Evolutionary conservation across 768 basidiomycete species (phyloP), one percentile per base, ranked within the genome.

Genomic region (Termitomyces sp.): DNA sequence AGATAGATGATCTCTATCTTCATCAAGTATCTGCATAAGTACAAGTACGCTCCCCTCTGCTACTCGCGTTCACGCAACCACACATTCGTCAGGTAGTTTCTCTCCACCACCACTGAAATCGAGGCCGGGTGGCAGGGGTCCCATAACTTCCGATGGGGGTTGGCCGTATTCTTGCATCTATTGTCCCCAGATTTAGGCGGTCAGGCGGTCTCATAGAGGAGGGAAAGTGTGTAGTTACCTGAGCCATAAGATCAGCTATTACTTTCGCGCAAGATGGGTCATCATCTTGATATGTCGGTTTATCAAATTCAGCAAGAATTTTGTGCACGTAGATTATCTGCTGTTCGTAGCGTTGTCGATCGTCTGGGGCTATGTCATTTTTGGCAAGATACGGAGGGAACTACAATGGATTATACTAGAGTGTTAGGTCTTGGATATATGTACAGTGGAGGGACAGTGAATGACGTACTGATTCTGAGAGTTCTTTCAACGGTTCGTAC

Each of bases 401-500:
- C 91, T 93, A 50, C 20, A 44, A 13, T 13, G 33, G 11, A 20
- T 13, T 4, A 31, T 20, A 38, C 5, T 9, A 7, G 38, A n/a
- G 29, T 32, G 20, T 42, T 15, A 40, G 54, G 36, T 6, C 20
- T 16, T 25, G 25, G 13, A 16, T 40, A 44, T 13, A 16, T 40
- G 42, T 13, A 46, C 40, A 50, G 6, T 33, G 38, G 27, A 55
- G 52, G 10, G 35, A 20, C 33, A 35, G 41, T 11, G 16, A 12
- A 46, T 27, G 33, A 20, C 77, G 31, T 57, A 88, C 90, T 66
- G 87, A 86, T 15, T 85, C 82, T 15, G 77, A 70, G 20, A 96
- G 70, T 64, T 96, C 93, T 60, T 89, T 90, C 54, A 95, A 65
- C 0, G 94, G 93, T 42, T 93, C 91, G 60, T 94, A 88, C n/a